Evolutionary conservation across 75 land plant species (phyloP).

Genomic region (Cryptomeria japonica): DNA sequence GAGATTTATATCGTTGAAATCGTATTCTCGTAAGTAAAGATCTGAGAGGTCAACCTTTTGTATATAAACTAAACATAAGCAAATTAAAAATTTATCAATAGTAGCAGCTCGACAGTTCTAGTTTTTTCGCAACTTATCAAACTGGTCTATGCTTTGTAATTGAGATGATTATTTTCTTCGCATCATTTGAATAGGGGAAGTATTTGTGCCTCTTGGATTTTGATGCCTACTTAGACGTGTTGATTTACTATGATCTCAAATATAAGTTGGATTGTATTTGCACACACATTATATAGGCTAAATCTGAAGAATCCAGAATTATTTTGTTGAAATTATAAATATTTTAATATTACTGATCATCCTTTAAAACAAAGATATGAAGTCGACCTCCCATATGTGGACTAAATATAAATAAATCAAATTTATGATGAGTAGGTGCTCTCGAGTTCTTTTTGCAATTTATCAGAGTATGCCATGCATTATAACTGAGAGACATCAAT

Average conservation of each 20-base stretch:
- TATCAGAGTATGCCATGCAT: not conserved
- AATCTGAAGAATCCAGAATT: not conserved
- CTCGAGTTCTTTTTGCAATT: not conserved
- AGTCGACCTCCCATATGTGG: not conserved
- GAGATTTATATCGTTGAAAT: not conserved
- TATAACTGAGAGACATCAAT: not conserved
- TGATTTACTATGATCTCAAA: not conserved
- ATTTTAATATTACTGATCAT: not conserved
- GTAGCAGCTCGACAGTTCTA: not conserved
- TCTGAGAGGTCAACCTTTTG: not conserved
- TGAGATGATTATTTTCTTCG: not conserved
- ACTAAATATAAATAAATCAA: not conserved
- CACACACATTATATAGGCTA: too few relatives aligned
- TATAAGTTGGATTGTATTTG: too few relatives aligned
- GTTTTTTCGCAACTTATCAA: not conserved
- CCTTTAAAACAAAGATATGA: not conserved
- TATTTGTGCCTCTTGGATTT: not conserved
- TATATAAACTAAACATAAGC: not conserved
- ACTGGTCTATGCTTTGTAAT: not conserved
- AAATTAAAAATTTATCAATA: not conserved
- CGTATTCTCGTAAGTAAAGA: not conserved
- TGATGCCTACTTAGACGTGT: not conserved
- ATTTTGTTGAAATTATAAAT: not conserved
- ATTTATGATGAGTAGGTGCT: not conserved
- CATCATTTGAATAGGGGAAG: not conserved